These are phyloP conservation scores for Hirschioporus abietinus DNA, from an alignment of 768 basidiomycete genomes.

Conservation along the genomic window DNA sequence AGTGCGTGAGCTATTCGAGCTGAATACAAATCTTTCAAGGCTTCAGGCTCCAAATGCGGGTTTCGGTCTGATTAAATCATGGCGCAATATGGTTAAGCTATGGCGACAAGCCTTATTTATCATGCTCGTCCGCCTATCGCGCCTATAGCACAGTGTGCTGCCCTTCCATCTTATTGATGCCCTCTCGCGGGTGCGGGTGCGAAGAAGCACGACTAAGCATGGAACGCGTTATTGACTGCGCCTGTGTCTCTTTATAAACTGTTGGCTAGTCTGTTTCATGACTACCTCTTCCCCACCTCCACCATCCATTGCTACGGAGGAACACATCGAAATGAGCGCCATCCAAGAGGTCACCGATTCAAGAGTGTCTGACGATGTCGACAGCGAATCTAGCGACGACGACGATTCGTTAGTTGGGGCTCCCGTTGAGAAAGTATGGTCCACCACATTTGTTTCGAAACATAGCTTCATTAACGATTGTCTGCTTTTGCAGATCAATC, in stretches of 20 bases:
- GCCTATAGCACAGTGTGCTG: not conserved
- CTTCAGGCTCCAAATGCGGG: not conserved
- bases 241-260: not conserved
- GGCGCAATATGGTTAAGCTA: not conserved
- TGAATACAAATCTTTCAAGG: not conserved
- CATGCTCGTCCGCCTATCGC: not conserved
- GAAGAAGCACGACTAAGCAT: not conserved
- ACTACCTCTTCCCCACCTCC: not conserved
- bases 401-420: not conserved
- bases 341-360: not conserved
- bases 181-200: not conserved
- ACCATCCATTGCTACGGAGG: not conserved
- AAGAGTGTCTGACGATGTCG: not conserved
- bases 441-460: not conserved
- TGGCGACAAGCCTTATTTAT: not conserved
- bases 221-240: not conserved
- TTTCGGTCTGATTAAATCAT: not conserved
- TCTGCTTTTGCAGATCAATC: conserved; percentile 12
- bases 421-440: not conserved
- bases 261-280: not conserved
- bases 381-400: not conserved
- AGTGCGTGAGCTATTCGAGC: not conserved
- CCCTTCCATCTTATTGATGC: not conserved
- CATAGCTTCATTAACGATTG: not conserved
- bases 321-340: not conserved